Conservation (phyloP, 2,329 filamentous ascomycete genomes). For the Penicillium sp. region DNA sequence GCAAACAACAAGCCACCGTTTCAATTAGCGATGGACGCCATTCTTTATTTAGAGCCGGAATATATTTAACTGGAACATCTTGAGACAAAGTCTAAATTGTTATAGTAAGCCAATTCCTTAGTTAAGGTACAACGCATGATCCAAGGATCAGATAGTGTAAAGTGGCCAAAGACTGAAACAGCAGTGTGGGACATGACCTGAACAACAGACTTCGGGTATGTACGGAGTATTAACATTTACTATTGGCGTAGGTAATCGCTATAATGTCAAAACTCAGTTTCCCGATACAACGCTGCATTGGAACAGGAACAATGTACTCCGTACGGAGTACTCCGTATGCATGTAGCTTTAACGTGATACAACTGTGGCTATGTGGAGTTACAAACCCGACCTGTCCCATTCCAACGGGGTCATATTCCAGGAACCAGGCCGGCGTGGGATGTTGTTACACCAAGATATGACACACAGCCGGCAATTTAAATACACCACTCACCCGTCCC, state of each 20-base stretch:
- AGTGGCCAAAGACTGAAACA: slow-evolving; percentile 6
- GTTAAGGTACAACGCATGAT: background rate
- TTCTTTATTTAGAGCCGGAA: background rate
- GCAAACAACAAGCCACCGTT: background rate
- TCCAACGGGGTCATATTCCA: background rate
- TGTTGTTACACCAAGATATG: slow-evolving; percentile 1
- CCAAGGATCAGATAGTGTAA: background rate
- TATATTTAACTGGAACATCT: slow-evolving; percentile 2
- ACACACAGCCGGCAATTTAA: background rate
- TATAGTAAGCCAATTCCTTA: background rate
- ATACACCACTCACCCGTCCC: background rate
- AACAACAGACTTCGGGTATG: background rate
- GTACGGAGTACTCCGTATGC: background rate
- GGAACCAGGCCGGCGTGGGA: background rate
- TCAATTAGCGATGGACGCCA: background rate
- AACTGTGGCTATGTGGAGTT: background rate
- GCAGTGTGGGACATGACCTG: slow-evolving; percentile 6
- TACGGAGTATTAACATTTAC: background rate
- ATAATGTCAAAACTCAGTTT: background rate
- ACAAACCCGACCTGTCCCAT: background rate
- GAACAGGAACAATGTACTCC: slow-evolving; percentile 3
- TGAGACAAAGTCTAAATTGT: background rate
- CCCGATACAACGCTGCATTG: slow-evolving; percentile 10
- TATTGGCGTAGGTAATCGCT: background rate
- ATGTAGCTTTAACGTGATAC: background rate